Conservation (phyloP, 1,139 yeast species). For the Yamadazyma pseudoaaseri region DNA sequence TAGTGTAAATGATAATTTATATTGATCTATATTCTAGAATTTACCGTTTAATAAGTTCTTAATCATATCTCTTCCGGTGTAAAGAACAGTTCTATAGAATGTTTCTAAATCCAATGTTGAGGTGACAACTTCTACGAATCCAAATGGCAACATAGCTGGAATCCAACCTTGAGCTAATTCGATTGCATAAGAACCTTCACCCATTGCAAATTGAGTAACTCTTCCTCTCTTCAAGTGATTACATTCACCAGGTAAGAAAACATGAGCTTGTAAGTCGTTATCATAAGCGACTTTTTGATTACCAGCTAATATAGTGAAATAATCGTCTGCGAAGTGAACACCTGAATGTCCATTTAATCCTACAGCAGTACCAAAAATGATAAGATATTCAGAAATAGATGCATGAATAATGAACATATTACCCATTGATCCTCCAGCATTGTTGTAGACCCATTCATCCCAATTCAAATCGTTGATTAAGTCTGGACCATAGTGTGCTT, state of each 20-base stretch:
- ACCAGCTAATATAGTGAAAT: constrained; percentile 85
- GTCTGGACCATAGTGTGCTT: constrained; percentile 56
- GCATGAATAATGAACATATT: constrained; percentile 94
- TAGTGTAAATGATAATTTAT: no score
- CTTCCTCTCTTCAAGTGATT: constrained; percentile 75
- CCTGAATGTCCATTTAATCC: constrained; percentile 98
- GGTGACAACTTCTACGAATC: constrained; percentile 74
- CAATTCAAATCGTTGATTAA: constrained; percentile 65
- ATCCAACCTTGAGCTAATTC: constrained; percentile 99
- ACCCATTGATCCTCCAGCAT: constrained; percentile 99
- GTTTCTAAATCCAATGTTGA: constrained; percentile 80
- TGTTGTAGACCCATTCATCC: constrained; percentile 93
- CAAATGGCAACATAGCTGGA: constrained; percentile 97
- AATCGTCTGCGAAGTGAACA: constrained; percentile 93
- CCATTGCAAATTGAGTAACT: constrained; percentile 85
- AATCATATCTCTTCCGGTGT: constrained; percentile 78
- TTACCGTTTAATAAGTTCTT: constrained; percentile 68
- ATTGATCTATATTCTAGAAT: no score
- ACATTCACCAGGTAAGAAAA: constrained; percentile 76
- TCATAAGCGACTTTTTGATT: constrained; percentile 72
- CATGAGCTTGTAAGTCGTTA: constrained; percentile 57
- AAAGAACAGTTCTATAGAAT: constrained; percentile 62
- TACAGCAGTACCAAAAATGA: constrained; percentile 81
- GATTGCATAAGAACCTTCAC: constrained; percentile 76
- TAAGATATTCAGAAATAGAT: constrained; percentile 88